Conservation (phyloP, 257 asterid species). For the Ehretia macrophylla region DNA sequence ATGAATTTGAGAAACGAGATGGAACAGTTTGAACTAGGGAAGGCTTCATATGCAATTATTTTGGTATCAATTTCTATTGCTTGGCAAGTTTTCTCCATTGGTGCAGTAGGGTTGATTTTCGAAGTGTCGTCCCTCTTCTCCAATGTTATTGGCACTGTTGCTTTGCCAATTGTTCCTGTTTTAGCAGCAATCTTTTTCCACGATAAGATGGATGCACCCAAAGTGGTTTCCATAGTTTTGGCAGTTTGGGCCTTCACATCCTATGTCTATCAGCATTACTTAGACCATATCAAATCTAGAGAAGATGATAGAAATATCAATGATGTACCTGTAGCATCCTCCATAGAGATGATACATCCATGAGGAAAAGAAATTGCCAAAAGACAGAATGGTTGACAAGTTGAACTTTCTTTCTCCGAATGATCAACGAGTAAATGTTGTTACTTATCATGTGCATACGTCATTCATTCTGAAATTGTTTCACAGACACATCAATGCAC, state of each 20-base stretch:
- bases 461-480: background rate
- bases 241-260: constrained; percentile 42
- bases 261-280: constrained; percentile 35
- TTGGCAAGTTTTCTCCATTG: constrained; percentile 39
- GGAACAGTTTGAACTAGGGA: constrained; percentile 29
- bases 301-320: background rate
- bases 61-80: constrained; percentile 22
- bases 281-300: constrained; percentile 5
- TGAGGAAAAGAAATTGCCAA: background rate
- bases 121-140: constrained; percentile 43
- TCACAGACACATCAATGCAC: background rate
- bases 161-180: constrained; percentile 36
- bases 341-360: background rate
- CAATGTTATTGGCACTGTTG: constrained; percentile 34
- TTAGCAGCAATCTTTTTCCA: constrained; percentile 33
- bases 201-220: constrained; percentile 32
- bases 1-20: constrained; percentile 22
- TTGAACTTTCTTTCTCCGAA: too few species aligned
- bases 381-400: too few species aligned
- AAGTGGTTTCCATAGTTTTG: constrained; percentile 30
- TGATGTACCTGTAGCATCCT: background rate
- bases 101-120: constrained; percentile 29
- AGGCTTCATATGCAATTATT: constrained; percentile 14
- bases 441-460: background rate
- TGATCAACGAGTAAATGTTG: background rate